A percentile compares a stretch with the other conserved stretches of the same genome.
phyloP scores from a whole-genome alignment of 306 rosid species.

The Vigna unguiculata region DNA sequence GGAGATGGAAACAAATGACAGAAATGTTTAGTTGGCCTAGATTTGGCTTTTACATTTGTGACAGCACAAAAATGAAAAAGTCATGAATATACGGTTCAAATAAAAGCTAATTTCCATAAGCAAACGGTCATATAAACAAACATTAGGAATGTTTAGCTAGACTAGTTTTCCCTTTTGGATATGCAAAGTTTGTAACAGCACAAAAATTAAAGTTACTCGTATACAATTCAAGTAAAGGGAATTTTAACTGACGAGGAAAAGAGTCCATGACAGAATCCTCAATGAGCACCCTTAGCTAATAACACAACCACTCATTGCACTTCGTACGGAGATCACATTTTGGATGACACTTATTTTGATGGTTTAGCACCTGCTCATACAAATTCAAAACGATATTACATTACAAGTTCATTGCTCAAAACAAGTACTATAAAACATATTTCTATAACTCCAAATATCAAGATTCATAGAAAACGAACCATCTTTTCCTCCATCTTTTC shows the following conservation, averaged over 20 bases:
- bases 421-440: not conserved
- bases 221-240: not conserved
- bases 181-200: constrained; percentile 24
- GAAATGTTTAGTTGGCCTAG: not conserved
- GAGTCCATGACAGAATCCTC: constrained; percentile 1
- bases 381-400: constrained; percentile 26
- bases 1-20: constrained; percentile 26
- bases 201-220: not conserved
- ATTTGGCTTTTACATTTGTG: constrained; percentile 14
- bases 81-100: not conserved
- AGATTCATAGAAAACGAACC: constrained; percentile 59
- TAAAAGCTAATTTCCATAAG: constrained; percentile 1
- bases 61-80: constrained; percentile 1
- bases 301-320: constrained; percentile 21
- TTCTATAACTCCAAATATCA: not conserved
- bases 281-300: constrained; percentile 16
- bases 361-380: constrained; percentile 40
- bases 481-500: constrained; percentile 49
- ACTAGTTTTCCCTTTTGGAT: constrained; percentile 15
- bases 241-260: not conserved
- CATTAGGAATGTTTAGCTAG: constrained; percentile 10
- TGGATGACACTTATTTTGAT: constrained; percentile 34
- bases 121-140: not conserved
- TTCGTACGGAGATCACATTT: constrained; percentile 36
- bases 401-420: constrained; percentile 13